Conservation (phyloP, 2,329 filamentous ascomycete species). For the Cladosporium velox region DNA sequence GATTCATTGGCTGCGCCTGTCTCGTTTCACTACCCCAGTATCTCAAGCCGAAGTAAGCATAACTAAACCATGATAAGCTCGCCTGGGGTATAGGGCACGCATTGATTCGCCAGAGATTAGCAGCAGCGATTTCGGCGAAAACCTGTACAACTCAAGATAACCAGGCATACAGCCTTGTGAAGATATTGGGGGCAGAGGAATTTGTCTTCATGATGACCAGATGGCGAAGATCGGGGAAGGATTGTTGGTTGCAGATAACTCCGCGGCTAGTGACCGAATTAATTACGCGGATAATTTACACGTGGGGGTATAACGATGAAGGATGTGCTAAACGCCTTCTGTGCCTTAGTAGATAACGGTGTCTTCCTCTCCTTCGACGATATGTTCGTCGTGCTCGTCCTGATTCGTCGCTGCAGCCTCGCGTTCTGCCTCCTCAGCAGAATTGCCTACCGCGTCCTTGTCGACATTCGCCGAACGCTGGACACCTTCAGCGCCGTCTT, state of each 20-base stretch:
- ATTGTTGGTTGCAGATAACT: conserved; percentile 3
- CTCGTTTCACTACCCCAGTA: conserved; percentile 6
- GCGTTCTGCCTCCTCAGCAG: conserved; percentile 15
- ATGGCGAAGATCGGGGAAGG: not conserved
- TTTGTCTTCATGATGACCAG: not conserved
- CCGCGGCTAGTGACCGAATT: not conserved
- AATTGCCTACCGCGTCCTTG: conserved; percentile 18
- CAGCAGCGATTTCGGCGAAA: not conserved
- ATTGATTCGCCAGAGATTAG: conserved; percentile 18
- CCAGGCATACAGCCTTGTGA: not conserved
- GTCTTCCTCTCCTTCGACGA: conserved; percentile 84
- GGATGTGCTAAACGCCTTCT: not conserved
- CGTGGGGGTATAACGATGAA: conserved; percentile 2
- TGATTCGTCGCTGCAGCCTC: not conserved
- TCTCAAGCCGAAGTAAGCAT: conserved; percentile 15
- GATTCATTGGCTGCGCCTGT: not conserved
- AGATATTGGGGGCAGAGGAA: not conserved
- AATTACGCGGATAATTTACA: not conserved
- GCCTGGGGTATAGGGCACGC: not conserved
- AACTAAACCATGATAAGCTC: conserved; percentile 17
- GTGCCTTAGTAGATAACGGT: conserved; percentile 77
- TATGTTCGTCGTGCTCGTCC: conserved; percentile 63
- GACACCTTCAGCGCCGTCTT: conserved; percentile 32
- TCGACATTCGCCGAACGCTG: conserved; percentile 25
- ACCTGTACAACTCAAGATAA: conserved; percentile 2